A percentile compares a stretch with the other conserved stretches of the same genome.
Conservation (phyloP, 768 basidiomycete species). For the Aureoboletus auriporus region DNA sequence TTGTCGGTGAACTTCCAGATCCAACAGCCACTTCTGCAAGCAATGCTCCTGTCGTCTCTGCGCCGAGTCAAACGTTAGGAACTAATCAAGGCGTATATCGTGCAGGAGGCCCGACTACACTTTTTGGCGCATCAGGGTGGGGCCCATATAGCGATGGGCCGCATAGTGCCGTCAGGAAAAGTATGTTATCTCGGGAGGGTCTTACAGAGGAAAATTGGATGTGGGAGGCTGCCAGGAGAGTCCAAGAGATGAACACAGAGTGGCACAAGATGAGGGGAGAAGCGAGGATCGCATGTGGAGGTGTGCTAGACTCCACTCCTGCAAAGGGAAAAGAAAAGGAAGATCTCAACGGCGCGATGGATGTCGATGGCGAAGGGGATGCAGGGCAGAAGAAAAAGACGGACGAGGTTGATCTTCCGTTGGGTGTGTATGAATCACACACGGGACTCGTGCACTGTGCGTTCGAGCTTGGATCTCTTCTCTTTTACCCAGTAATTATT, state of each 20-base stretch:
- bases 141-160: slow-evolving; percentile 90
- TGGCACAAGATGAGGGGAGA: slow-evolving; percentile 59
- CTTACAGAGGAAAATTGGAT: slow-evolving; percentile 93
- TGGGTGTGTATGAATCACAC: slow-evolving; percentile 83
- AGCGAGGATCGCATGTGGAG: slow-evolving; percentile 48
- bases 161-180: slow-evolving; percentile 79
- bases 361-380: slow-evolving; percentile 26
- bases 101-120: slow-evolving; percentile 88
- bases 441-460: slow-evolving; percentile 69
- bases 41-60: slow-evolving; percentile 36
- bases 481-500: slow-evolving; percentile 1
- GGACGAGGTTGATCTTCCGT: slow-evolving; percentile 38
- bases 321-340: slow-evolving; percentile 32
- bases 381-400: slow-evolving; percentile 22
- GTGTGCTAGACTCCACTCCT: slow-evolving; percentile 32
- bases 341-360: slow-evolving; percentile 28
- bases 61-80: slow-evolving; percentile 32
- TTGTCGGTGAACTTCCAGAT: slow-evolving; percentile 79
- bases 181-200: slow-evolving; percentile 71
- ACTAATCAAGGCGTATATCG: slow-evolving; percentile 72
- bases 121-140: slow-evolving; percentile 80
- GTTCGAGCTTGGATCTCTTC: slow-evolving; percentile 23
- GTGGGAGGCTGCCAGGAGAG: slow-evolving; percentile 67
- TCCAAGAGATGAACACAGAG: slow-evolving; percentile 57
- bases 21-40: slow-evolving; percentile 51